These are phyloP conservation scores for Wickerhamiella australiensis DNA, from an alignment of 805 yeast genomes.

Conservation along the genomic window DNA sequence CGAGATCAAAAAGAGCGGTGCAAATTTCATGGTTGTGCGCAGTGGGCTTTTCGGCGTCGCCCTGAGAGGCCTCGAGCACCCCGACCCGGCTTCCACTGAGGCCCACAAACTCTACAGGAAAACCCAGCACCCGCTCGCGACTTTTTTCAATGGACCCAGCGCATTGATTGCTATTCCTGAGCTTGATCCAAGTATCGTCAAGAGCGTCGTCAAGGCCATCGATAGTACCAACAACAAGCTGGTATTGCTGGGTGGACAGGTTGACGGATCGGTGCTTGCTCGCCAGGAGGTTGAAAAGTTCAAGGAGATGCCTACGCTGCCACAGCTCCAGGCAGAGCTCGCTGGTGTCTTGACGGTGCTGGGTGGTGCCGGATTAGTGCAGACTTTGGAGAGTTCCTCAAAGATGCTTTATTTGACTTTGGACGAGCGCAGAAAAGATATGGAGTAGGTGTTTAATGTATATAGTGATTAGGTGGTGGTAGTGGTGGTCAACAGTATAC, in stretches of 20 bases:
- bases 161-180: constrained; percentile 59
- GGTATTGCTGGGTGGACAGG: constrained; percentile 73
- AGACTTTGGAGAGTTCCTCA: constrained; percentile 62
- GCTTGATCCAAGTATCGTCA: constrained; percentile 59
- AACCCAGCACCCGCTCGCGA: constrained; percentile 53
- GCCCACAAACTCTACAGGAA: constrained; percentile 32
- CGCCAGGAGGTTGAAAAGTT: constrained; percentile 43
- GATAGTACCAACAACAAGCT: constrained; percentile 58
- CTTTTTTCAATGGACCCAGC: constrained; percentile 73
- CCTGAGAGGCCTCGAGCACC: constrained; percentile 52
- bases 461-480: too few relatives aligned
- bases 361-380: constrained; percentile 82
- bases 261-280: constrained; percentile 50
- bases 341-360: constrained; percentile 70
- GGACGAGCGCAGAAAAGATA: constrained; percentile 45
- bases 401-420: constrained; percentile 61
- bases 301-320: constrained; percentile 61
- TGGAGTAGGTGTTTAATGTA: constrained; percentile 16
- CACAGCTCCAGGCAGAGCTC: constrained; percentile 65
- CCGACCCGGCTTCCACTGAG: constrained; percentile 59
- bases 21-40: constrained; percentile 54
- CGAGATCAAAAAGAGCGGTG: constrained; percentile 55
- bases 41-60: constrained; percentile 62
- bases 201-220: constrained; percentile 47
- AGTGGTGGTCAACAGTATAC: too few relatives aligned